A percentile compares a stretch with the other conserved stretches of the same genome.
phyloP scores from a whole-genome alignment of 2,329 filamentous ascomycete genomes.

The Nemania abortiva region DNA sequence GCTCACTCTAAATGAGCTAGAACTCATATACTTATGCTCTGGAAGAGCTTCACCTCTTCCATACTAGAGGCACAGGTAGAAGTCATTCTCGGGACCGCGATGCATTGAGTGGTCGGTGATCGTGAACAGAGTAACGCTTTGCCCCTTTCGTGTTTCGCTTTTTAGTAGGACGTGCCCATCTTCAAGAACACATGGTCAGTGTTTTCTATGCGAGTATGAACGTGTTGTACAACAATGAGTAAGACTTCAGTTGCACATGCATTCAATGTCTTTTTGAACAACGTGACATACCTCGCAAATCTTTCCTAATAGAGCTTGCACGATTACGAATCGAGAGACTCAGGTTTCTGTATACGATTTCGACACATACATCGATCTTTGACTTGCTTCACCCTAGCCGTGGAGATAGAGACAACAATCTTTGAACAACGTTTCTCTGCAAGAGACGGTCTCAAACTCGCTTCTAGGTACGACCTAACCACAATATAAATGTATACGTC shows the following conservation, averaged over 20 bases:
- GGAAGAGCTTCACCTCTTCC: not conserved
- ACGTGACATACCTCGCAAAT: not conserved
- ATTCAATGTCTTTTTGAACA: not conserved
- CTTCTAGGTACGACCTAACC: not conserved
- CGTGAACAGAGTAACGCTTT: not conserved
- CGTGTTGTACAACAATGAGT: not conserved
- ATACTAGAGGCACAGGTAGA: not conserved
- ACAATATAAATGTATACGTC: not conserved
- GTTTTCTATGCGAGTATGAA: conserved; percentile 11
- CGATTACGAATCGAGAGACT: not conserved
- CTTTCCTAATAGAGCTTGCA: not conserved
- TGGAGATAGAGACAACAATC: not conserved
- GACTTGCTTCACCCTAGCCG: not conserved
- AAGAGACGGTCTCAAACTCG: not conserved
- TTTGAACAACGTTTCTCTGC: not conserved
- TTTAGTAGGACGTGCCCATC: not conserved
- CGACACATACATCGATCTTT: not conserved
- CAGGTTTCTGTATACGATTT: not conserved
- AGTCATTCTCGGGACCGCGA: not conserved
- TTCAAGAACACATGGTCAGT: not conserved
- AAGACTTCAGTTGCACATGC: conserved; percentile 15
- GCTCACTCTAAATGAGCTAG: not conserved
- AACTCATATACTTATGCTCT: conserved; percentile 18
- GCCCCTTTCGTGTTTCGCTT: conserved; percentile 1
- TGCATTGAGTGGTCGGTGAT: not conserved